These are phyloP conservation scores for Rhodotorula kratochvilovae DNA, from an alignment of 768 basidiomycete genomes.

Conservation along the genomic window DNA sequence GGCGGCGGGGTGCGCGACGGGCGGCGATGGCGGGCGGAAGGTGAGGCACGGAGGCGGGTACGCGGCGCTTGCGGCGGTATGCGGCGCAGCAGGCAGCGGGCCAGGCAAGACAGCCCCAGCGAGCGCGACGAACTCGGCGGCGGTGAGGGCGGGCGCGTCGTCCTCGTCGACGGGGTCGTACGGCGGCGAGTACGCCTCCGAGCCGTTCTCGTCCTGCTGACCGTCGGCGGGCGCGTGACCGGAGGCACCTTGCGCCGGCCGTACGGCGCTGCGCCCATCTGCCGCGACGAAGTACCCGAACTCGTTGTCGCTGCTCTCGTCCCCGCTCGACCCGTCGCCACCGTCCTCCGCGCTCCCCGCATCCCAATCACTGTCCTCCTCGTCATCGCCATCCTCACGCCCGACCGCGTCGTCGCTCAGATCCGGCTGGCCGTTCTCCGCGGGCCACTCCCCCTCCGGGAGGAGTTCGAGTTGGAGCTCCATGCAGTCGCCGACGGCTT, in stretches of 20 bases:
- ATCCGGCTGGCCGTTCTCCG: slow-evolving; percentile 1
- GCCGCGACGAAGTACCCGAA: not conserved
- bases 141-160: not conserved
- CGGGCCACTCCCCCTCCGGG: slow-evolving; percentile 24
- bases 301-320: not conserved
- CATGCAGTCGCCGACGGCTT: slow-evolving; percentile 35
- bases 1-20: not conserved
- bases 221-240: too few relatives aligned
- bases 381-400: slow-evolving; percentile 1
- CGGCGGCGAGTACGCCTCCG: too few relatives aligned
- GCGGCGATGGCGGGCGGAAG: not conserved
- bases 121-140: not conserved
- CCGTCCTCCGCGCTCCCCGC: not conserved
- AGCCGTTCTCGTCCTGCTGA: not conserved
- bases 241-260: too few relatives aligned
- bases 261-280: too few relatives aligned
- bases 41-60: too few relatives aligned
- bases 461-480: slow-evolving; percentile 12
- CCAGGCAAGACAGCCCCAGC: not conserved
- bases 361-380: not conserved
- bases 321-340: not conserved
- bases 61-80: not conserved
- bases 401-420: not conserved
- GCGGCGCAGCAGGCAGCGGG: not conserved
- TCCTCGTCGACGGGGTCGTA: too few relatives aligned